These are phyloP conservation scores for Malus hybrid DNA, from an alignment of 331 rosid species.

Conservation along the genomic window DNA sequence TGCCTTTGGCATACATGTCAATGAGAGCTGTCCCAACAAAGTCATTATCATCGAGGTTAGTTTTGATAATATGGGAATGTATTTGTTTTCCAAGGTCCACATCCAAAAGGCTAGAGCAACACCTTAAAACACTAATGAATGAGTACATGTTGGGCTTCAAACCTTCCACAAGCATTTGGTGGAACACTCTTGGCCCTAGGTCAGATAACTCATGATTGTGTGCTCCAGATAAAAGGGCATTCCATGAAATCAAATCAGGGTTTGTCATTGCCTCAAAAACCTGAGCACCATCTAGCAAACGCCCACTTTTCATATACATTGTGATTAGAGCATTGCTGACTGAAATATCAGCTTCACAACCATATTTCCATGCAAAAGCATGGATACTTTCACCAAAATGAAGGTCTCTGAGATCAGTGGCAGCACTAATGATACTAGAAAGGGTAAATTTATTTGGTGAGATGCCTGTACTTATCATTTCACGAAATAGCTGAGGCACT, in stretches of 20 bases:
- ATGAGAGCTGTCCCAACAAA: conserved; percentile 51
- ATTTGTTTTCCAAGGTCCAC: conserved; percentile 50
- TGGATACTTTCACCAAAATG: conserved; percentile 47
- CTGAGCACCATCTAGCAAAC: conserved; percentile 30
- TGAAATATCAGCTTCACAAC: conserved; percentile 36
- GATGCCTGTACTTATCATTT: conserved; percentile 38
- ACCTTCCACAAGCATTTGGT: conserved; percentile 44
- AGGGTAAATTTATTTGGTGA: conserved; percentile 47
- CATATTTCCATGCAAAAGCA: conserved; percentile 52
- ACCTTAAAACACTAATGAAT: conserved; percentile 49
- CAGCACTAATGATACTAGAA: conserved; percentile 50
- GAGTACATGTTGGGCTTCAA: conserved; percentile 55
- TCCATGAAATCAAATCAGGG: conserved; percentile 63
- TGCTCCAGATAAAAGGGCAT: conserved; percentile 46
- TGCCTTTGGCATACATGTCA: conserved; percentile 52
- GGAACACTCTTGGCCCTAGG: conserved; percentile 36
- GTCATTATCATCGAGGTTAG: conserved; percentile 31
- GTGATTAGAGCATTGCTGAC: conserved; percentile 52
- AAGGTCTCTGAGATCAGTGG: conserved; percentile 37
- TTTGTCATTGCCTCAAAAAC: conserved; percentile 41
- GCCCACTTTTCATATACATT: conserved; percentile 54
- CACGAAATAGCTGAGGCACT: conserved; percentile 39
- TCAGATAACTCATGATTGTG: conserved; percentile 31
- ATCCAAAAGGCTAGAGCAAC: conserved; percentile 49
- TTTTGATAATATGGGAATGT: conserved; percentile 44